phyloP scores from a whole-genome alignment of 1,284 basidiomycete genomes.

The Leccinum subatratum region DNA sequence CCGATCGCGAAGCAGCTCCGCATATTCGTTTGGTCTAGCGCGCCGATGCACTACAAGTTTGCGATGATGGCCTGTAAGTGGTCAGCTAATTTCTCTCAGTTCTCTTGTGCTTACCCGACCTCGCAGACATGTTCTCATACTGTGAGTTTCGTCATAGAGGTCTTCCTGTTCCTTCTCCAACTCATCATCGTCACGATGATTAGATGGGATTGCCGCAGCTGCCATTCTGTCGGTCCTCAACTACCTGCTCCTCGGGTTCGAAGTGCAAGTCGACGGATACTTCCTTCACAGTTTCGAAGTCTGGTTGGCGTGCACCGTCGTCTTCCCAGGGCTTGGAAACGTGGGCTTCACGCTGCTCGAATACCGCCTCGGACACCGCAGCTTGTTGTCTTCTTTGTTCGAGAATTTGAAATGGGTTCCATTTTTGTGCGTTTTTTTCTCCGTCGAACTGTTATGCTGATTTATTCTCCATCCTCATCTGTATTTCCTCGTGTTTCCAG shows the following conservation, averaged over 20 bases:
- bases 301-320: slow-evolving; percentile 70
- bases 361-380: slow-evolving; percentile 68
- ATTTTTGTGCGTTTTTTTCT: slow-evolving; percentile 58
- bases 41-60: slow-evolving; percentile 80
- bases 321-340: slow-evolving; percentile 73
- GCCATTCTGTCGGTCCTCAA: slow-evolving; percentile 64
- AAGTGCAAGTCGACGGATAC: slow-evolving; percentile 59
- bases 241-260: slow-evolving; percentile 68
- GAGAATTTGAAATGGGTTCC: slow-evolving; percentile 76
- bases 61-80: slow-evolving; percentile 63
- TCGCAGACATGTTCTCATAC: slow-evolving; percentile 81
- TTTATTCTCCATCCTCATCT: slow-evolving; percentile 32
- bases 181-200: background rate
- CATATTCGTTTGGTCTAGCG: slow-evolving; percentile 71
- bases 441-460: background rate
- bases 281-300: slow-evolving; percentile 72
- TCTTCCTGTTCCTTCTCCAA: background rate
- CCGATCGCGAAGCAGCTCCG: slow-evolving; percentile 76
- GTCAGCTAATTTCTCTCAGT: slow-evolving; percentile 36
- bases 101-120: slow-evolving; percentile 12
- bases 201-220: slow-evolving; percentile 71
- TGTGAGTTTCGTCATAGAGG: slow-evolving; percentile 37
- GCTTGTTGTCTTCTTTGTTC: slow-evolving; percentile 40
- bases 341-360: slow-evolving; percentile 67
- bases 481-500: slow-evolving; percentile 34